A percentile compares a stretch with the other conserved stretches of the same genome.
phyloP scores from a whole-genome alignment of 1,139 yeast species.

The Taphrina deformans region DNA sequence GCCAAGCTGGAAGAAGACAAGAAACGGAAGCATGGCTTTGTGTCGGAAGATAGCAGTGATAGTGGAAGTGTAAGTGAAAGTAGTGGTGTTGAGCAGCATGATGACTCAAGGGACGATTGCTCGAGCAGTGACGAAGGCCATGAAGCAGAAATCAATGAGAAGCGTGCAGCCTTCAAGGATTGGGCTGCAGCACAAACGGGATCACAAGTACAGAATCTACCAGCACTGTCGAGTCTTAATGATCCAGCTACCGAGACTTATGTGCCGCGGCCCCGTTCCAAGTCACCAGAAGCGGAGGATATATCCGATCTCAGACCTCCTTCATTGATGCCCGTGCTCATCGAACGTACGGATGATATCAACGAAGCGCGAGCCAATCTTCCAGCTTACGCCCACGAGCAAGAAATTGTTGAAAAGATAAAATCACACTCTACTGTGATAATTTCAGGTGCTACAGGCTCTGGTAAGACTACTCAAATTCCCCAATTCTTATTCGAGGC shows the following conservation, averaged over 20 bases:
- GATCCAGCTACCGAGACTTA: constrained; percentile 44
- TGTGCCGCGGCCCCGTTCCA: constrained; percentile 51
- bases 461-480: constrained; percentile 96
- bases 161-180: constrained; percentile 48
- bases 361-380: constrained; percentile 67
- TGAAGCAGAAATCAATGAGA: constrained; percentile 42
- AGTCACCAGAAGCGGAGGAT: constrained; percentile 66
- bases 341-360: constrained; percentile 63
- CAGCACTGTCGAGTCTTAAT: constrained; percentile 27
- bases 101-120: constrained; percentile 37
- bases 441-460: constrained; percentile 96
- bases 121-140: neutral
- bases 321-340: constrained; percentile 67
- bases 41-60: constrained; percentile 9
- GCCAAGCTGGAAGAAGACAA: constrained; percentile 29
- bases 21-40: constrained; percentile 12
- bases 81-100: constrained; percentile 8
- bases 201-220: constrained; percentile 13
- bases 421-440: constrained; percentile 89
- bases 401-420: constrained; percentile 90
- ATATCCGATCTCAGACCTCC: constrained; percentile 56
- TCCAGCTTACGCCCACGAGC: constrained; percentile 92
- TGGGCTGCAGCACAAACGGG: constrained; percentile 54
- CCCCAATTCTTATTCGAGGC: constrained; percentile 91
- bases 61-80: neutral